Conservation (phyloP, 768 basidiomycete species). For the Termitomyces sp. region DNA sequence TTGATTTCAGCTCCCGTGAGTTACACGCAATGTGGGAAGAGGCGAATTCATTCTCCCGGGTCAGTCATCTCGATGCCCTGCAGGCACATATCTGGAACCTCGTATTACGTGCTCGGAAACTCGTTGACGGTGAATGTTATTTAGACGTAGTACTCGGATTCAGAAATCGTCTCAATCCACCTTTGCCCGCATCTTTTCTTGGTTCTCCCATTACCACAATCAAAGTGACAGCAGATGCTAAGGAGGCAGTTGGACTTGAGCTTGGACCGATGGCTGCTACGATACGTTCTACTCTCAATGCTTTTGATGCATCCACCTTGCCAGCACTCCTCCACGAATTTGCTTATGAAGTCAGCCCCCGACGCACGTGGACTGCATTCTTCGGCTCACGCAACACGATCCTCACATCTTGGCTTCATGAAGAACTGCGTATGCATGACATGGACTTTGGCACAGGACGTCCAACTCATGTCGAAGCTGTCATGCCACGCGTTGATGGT, state of each 20-base stretch:
- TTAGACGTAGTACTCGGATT: conserved; percentile 19
- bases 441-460: conserved; percentile 26
- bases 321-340: conserved; percentile 28
- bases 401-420: conserved; percentile 28
- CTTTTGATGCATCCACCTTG: conserved; percentile 21
- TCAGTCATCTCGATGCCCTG: conserved; percentile 31
- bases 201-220: conserved; percentile 28
- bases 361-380: conserved; percentile 29
- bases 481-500: conserved; percentile 30
- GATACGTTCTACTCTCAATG: conserved; percentile 21
- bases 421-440: conserved; percentile 22
- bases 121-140: conserved; percentile 14
- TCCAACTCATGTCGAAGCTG: conserved; percentile 23
- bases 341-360: conserved; percentile 24
- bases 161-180: conserved; percentile 18
- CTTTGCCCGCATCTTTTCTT: conserved; percentile 21
- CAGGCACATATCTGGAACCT: conserved; percentile 30
- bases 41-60: conserved; percentile 12
- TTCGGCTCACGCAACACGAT: conserved; percentile 26
- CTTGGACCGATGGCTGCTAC: conserved; percentile 17
- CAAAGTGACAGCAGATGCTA: conserved; percentile 16
- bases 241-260: conserved; percentile 7
- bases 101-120: conserved; percentile 24
- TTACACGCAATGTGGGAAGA: conserved; percentile 27
- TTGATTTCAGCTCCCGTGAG: conserved; percentile 22